phyloP scores from a whole-genome alignment of 1,139 yeast genomes.

The Candida labiduridarum region DNA sequence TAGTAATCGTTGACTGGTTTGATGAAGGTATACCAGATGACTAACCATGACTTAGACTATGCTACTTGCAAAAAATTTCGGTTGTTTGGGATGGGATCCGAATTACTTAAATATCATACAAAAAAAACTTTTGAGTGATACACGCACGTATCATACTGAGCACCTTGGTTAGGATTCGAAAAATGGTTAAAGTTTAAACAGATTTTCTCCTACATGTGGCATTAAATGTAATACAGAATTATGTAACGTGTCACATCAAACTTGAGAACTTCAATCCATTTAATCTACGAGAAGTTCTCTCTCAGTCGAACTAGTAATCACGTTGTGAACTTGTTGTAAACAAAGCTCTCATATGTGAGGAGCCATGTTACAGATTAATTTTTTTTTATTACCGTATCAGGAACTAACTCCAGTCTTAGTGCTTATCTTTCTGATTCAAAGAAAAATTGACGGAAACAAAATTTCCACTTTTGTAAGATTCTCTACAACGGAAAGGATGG shows the following conservation, averaged over 20 bases:
- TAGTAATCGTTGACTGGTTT: slow-evolving; percentile 8
- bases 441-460: not conserved
- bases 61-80: not conserved
- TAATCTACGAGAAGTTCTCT: not conserved
- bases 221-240: not conserved
- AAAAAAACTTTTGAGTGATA: not conserved
- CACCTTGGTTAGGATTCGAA: not conserved
- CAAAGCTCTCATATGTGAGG: too few species aligned
- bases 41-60: not conserved
- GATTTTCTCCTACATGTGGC: not conserved
- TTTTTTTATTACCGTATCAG: not conserved
- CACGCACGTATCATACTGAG: not conserved
- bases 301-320: not conserved
- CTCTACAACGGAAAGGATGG: slow-evolving; percentile 1
- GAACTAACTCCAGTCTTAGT: not conserved
- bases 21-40: slow-evolving; percentile 3
- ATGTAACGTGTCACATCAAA: not conserved
- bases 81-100: not conserved
- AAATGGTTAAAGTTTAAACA: not conserved
- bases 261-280: not conserved
- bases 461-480: not conserved
- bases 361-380: too few species aligned
- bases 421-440: not conserved
- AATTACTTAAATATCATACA: not conserved
- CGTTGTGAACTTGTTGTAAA: too few species aligned